Conservation (phyloP, 495 filamentous ascomycete genomes). For the Talaromyces wortmannii region DNA sequence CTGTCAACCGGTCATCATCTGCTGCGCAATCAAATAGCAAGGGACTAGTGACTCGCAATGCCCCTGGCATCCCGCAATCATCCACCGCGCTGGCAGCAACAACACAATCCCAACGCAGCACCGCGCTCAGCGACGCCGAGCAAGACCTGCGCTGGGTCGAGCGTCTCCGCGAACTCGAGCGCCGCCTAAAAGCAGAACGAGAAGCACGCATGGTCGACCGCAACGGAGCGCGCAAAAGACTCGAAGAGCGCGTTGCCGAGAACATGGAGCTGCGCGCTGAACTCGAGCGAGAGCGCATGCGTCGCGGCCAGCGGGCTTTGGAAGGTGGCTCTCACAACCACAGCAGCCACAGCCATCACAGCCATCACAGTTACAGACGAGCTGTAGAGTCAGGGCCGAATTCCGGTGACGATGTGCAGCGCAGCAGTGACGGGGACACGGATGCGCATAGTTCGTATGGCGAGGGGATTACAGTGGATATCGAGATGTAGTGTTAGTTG, state of each 20-base stretch:
- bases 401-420: constrained; percentile 8
- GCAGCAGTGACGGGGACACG: constrained; percentile 16
- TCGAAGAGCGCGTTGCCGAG: constrained; percentile 76
- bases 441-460: constrained; percentile 36
- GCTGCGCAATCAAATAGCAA: constrained; percentile 5
- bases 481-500: constrained; percentile 25
- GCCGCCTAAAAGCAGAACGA: constrained; percentile 79
- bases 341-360: too few species aligned
- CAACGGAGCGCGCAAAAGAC: constrained; percentile 69
- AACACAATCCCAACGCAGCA: constrained; percentile 7
- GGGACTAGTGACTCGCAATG: constrained; percentile 16
- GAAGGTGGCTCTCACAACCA: background rate
- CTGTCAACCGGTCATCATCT: constrained; percentile 26
- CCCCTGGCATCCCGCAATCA: constrained; percentile 29
- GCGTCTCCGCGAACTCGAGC: constrained; percentile 78
- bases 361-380: background rate
- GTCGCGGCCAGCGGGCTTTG: constrained; percentile 20
- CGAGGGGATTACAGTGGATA: constrained; percentile 36
- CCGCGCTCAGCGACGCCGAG: constrained; percentile 16
- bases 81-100: constrained; percentile 24
- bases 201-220: constrained; percentile 84
- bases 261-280: constrained; percentile 65
- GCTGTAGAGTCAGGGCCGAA: constrained; percentile 1
- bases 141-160: constrained; percentile 73
- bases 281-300: constrained; percentile 58